Evolutionary conservation across 2,329 filamentous ascomycete species (phyloP).

Genomic region (Fusarium sp.): DNA sequence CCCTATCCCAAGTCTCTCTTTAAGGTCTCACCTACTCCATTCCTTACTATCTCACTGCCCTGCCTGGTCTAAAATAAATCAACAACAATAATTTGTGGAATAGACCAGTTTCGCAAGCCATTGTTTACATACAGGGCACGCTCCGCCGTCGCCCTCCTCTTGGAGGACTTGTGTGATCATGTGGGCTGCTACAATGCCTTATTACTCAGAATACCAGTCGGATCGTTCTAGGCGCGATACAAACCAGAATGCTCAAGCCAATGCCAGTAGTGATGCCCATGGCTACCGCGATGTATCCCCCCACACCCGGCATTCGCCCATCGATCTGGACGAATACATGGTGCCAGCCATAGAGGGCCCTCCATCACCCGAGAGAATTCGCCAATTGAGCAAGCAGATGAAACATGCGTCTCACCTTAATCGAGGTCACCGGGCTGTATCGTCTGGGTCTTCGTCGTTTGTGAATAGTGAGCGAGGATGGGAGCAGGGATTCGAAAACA

Average conservation of each 20-base stretch:
- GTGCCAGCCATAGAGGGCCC: constrained; percentile 69
- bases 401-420: constrained; percentile 59
- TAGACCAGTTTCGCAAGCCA: constrained; percentile 15
- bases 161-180: constrained; percentile 36
- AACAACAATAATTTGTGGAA: constrained; percentile 34
- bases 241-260: constrained; percentile 23
- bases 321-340: constrained; percentile 55
- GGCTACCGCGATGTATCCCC: constrained; percentile 25
- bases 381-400: constrained; percentile 67
- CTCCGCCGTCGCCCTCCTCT: constrained; percentile 43
- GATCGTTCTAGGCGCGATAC: constrained; percentile 32
- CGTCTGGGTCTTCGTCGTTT: constrained; percentile 65
- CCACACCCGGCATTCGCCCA: constrained; percentile 24
- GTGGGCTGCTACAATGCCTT: constrained; percentile 41
- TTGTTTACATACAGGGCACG: constrained; percentile 43
- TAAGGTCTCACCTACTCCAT: constrained; percentile 5
- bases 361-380: constrained; percentile 67
- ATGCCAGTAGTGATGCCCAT: constrained; percentile 13
- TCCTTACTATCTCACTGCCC: constrained; percentile 8
- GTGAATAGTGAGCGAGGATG: constrained; percentile 56
- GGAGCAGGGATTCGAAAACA: constrained; percentile 60
- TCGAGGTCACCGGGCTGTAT: constrained; percentile 51
- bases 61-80: neutral
- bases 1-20: constrained; percentile 11
- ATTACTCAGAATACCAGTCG: constrained; percentile 41